Percentiles rank a stretch among this genome's conserved stretches.
Evolutionary conservation across 2,329 filamentous ascomycete genomes (phyloP).

Genomic region (Reticulascus tulasneorum): DNA sequence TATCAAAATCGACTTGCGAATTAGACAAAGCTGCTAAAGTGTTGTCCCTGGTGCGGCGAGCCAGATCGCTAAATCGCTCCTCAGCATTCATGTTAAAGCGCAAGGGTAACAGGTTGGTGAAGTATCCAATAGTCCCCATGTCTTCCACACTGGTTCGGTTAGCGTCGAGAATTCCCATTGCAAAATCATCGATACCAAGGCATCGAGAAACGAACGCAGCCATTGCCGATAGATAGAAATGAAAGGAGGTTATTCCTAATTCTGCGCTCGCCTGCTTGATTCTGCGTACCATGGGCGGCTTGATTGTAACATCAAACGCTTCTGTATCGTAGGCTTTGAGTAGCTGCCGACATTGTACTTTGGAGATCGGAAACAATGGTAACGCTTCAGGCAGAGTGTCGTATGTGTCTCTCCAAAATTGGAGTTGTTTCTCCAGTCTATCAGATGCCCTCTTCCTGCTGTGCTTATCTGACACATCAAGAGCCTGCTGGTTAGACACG

Average conservation of each 20-base stretch:
- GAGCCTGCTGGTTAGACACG: not conserved
- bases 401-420: not conserved
- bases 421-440: not conserved
- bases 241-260: slow-evolving; percentile 27
- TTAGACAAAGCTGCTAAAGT: slow-evolving; percentile 32
- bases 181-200: slow-evolving; percentile 27
- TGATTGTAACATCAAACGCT: not conserved
- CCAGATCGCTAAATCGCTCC: too few species aligned
- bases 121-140: slow-evolving; percentile 36
- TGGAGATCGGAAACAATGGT: not conserved
- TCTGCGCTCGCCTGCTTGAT: not conserved
- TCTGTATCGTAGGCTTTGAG: not conserved
- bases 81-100: slow-evolving; percentile 27
- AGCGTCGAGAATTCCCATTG: slow-evolving; percentile 45
- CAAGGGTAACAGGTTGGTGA: slow-evolving; percentile 46
- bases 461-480: not conserved
- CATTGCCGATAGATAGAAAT: slow-evolving; percentile 41
- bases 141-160: slow-evolving; percentile 31
- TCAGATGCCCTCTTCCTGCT: too few species aligned
- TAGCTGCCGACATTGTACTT: not conserved
- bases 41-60: too few species aligned
- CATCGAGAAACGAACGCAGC: not conserved
- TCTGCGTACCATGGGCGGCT: not conserved
- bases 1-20: slow-evolving; percentile 44
- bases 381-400: not conserved